A percentile compares a stretch with the other conserved stretches of the same genome.
Conservation (phyloP, 2,329 filamentous ascomycete genomes). For the Pochonia chlamydosporia region DNA sequence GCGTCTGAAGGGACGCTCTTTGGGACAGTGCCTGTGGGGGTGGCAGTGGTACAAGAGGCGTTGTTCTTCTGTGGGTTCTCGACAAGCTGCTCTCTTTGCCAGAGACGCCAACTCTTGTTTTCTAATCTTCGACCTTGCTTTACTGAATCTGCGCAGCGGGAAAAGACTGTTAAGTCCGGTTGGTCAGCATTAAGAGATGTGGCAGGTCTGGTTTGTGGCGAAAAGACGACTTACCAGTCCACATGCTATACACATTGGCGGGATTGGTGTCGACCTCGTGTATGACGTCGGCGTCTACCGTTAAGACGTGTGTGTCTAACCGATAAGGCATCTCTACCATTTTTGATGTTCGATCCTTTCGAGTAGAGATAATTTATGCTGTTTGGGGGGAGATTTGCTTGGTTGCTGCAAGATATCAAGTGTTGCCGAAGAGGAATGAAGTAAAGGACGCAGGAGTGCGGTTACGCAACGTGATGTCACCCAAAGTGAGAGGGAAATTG, state of each 20-base stretch:
- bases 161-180: slow-evolving; percentile 63
- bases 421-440: no score
- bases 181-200: slow-evolving; percentile 25
- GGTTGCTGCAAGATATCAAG: no score
- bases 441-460: no score
- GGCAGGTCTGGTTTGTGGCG: background rate
- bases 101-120: slow-evolving; percentile 92
- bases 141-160: slow-evolving; percentile 87
- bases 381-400: no score
- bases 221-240: slow-evolving; percentile 76
- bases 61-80: slow-evolving; percentile 62
- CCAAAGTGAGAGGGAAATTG: no score
- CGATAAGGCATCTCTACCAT: slow-evolving; percentile 67
- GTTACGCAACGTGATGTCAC: no score
- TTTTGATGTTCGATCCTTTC: slow-evolving; percentile 29
- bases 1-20: slow-evolving; percentile 40
- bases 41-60: slow-evolving; percentile 28
- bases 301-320: slow-evolving; percentile 79
- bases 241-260: slow-evolving; percentile 93
- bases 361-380: slow-evolving; percentile 29
- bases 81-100: slow-evolving; percentile 75
- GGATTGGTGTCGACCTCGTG: slow-evolving; percentile 93
- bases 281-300: slow-evolving; percentile 85
- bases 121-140: slow-evolving; percentile 89
- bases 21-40: slow-evolving; percentile 37